Conservation (phyloP, 2,329 filamentous ascomycete species). For the Cytospora mali region DNA sequence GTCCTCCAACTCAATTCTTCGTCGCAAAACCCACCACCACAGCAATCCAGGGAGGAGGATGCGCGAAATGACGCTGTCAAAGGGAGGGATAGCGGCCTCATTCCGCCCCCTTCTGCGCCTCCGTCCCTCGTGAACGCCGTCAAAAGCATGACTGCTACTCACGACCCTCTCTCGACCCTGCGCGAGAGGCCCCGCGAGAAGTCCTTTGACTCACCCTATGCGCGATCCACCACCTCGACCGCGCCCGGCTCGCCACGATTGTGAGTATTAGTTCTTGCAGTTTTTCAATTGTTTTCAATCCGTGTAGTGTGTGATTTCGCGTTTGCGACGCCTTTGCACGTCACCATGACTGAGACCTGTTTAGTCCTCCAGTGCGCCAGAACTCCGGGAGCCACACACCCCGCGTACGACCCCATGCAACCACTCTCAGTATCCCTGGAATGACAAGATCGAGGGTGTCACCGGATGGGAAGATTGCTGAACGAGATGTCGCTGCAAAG, state of each 20-base stretch:
- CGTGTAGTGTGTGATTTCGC: constrained; percentile 3
- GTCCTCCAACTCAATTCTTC: constrained; percentile 26
- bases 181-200: constrained; percentile 37
- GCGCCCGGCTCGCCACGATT: constrained; percentile 61
- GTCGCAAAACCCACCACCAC: constrained; percentile 40
- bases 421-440: constrained; percentile 94
- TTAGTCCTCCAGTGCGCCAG: constrained; percentile 67
- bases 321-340: constrained; percentile 5
- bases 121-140: constrained; percentile 37
- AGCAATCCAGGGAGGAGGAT: constrained; percentile 20
- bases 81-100: constrained; percentile 25
- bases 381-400: constrained; percentile 79
- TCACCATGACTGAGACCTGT: constrained; percentile 22
- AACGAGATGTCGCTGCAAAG: constrained; percentile 93
- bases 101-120: constrained; percentile 32
- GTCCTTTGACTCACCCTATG: constrained; percentile 56
- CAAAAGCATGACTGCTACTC: constrained; percentile 43
- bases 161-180: constrained; percentile 38
- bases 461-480: constrained; percentile 90
- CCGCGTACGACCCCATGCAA: constrained; percentile 78
- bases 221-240: constrained; percentile 60
- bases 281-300: constrained; percentile 21
- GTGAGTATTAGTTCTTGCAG: constrained; percentile 43
- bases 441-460: constrained; percentile 95
- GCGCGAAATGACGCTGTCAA: constrained; percentile 33